Conservation (phyloP, 352 stramenopile genomes). For the Globisporangium polare region DNA sequence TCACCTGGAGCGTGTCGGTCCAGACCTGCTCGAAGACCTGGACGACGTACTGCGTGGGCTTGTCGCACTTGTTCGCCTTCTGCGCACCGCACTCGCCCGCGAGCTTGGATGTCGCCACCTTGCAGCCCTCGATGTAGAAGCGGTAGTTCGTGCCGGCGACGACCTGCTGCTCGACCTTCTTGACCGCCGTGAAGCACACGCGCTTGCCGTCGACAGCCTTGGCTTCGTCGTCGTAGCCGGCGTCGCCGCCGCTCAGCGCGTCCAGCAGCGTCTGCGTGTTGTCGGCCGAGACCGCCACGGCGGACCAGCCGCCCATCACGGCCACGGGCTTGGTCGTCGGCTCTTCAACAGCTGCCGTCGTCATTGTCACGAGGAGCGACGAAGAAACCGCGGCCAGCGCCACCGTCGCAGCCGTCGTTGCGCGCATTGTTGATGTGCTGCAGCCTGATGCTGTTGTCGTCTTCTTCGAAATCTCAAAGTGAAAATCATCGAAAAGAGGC, state of each 20-base stretch:
- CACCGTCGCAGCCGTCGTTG: not conserved
- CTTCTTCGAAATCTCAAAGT: not conserved
- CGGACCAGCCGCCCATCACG: conserved; percentile 2
- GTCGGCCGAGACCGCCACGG: not conserved
- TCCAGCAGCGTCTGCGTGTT: conserved; percentile 8
- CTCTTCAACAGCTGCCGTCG: not conserved
- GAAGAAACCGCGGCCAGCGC: not conserved
- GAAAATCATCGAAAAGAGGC: not conserved
- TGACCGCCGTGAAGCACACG: conserved; percentile 40
- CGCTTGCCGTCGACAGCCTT: conserved; percentile 25
- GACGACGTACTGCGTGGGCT: conserved; percentile 36
- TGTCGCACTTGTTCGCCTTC: conserved; percentile 20
- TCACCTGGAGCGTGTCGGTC: conserved; percentile 66
- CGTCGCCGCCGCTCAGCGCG: conserved; percentile 9
- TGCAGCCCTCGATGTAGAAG: conserved; percentile 62
- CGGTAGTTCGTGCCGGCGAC: conserved; percentile 76
- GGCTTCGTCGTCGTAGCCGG: conserved; percentile 16
- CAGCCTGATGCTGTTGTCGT: not conserved
- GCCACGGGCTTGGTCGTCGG: not conserved
- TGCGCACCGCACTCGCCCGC: conserved; percentile 37
- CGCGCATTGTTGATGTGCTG: not conserved
- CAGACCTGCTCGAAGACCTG: conserved; percentile 59
- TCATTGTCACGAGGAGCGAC: not conserved
- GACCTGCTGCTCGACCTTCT: conserved; percentile 31
- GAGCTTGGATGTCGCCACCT: conserved; percentile 23